Evolutionary conservation across 2,329 filamentous ascomycete genomes (phyloP).

Genomic region (Talaromyces sp.): DNA sequence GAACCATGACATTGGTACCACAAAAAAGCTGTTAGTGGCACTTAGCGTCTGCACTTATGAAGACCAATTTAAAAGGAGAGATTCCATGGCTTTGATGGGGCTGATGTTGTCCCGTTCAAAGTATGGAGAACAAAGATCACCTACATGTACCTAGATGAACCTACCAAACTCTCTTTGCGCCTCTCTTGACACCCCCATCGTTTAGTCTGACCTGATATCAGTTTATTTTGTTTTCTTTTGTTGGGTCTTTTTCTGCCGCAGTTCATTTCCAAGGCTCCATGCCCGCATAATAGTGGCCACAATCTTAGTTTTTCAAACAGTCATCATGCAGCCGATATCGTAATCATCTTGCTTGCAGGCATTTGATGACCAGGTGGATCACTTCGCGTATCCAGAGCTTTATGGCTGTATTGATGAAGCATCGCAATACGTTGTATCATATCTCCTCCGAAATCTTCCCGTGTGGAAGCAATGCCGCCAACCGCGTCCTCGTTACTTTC

Average conservation of each 20-base stretch:
- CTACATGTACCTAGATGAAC: constrained; percentile 5
- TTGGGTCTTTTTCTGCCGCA: neutral
- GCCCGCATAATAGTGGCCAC: constrained; percentile 5
- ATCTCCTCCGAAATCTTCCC: neutral
- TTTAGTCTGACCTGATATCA: neutral
- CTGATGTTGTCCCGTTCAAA: neutral
- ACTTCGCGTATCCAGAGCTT: neutral
- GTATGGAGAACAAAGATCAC: constrained; percentile 5
- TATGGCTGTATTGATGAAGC: constrained; percentile 8
- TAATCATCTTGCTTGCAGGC: constrained; percentile 1
- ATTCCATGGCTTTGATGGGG: neutral
- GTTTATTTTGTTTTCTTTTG: constrained; percentile 1
- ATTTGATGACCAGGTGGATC: constrained; percentile 1
- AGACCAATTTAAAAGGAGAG: neutral
- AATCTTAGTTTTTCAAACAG: neutral
- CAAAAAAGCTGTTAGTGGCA: constrained; percentile 2
- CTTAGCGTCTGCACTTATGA: constrained; percentile 1
- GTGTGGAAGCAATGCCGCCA: constrained; percentile 13
- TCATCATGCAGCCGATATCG: constrained; percentile 9
- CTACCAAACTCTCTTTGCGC: constrained; percentile 6
- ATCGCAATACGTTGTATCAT: neutral
- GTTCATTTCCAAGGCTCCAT: neutral
- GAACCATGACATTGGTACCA: constrained; percentile 15
- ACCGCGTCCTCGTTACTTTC: neutral
- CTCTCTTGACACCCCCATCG: constrained; percentile 4